Evolutionary conservation across 2,329 filamentous ascomycete species (phyloP), one percentile per base, ranked within the genome.

Genomic region (Dactylellina parvicollis): DNA sequence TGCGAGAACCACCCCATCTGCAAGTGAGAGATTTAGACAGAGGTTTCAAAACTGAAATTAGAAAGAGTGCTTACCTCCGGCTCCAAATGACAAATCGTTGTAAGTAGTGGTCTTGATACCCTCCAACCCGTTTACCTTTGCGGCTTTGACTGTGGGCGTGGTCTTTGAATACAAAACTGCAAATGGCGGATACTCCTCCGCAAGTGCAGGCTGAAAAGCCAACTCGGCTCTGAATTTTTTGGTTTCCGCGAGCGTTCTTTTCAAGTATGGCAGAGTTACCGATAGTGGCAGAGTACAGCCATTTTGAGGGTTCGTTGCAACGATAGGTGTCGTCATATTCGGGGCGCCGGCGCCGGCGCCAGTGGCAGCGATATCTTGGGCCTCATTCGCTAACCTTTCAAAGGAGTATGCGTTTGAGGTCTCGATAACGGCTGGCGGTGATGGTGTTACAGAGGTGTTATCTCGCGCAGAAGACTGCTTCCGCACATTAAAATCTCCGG

Each of bases 1-100:
- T 0, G 93, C 91, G 4, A 97, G 85, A 61, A 94, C 92, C 0
- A 98, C 93, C 0, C 93, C 94, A 79, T 98, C 93, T 1, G 93
- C 92, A 7, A 44, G 38, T 32, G 4, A 44, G 46, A 38, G 47
- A 14, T 32, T n/a, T 14, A 12, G 10, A 24, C 4, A 26, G n/a
- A n/a, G n/a, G 14, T 22, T 26, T 38, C 12, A 24, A 20, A 14
- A 10, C 22, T 24, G n/a, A 20, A 18, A 16, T 30, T 24, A 22
- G 24, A 2, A 22, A 40, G n/a, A 40, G 5, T 12, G 9, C 55
- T 44, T 44, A 62, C 59, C 60, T 42, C 66, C 66, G 20, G 89
- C 89, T 0, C 90, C 90, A 81, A 97, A 97, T 0, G 92, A 86
- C 1, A 98, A 84, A 77, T 96, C 89, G 76, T 96, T 92, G 79